A percentile compares a stretch with the other conserved stretches of the same genome.
These are phyloP conservation scores for Rhodotorula graminis DNA, from an alignment of 768 basidiomycete genomes.

Conservation along the genomic window DNA sequence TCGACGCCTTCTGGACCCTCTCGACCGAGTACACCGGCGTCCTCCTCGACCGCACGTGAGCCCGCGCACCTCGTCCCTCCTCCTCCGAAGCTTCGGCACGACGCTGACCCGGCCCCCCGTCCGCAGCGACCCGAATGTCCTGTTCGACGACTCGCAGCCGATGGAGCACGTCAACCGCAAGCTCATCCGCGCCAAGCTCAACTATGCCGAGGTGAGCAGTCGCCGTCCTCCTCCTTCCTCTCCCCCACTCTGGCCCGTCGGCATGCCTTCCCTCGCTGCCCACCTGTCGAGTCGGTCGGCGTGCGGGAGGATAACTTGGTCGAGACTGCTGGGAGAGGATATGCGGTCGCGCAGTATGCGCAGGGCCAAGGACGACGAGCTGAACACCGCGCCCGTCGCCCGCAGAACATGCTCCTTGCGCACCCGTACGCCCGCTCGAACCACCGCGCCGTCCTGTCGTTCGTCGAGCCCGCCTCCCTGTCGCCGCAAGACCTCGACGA, in stretches of 20 bases:
- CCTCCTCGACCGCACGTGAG: constrained; percentile 33
- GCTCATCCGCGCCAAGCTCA: constrained; percentile 25
- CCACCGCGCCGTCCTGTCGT: constrained; percentile 38
- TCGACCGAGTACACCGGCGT: constrained; percentile 34
- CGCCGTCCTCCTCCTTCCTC: not conserved
- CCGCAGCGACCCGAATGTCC: constrained; percentile 7
- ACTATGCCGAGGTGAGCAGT: constrained; percentile 31
- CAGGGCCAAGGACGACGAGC: not conserved
- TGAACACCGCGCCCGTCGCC: too few relatives aligned
- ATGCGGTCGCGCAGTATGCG: too few relatives aligned
- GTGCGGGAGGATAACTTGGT: too few relatives aligned
- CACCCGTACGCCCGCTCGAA: constrained; percentile 36
- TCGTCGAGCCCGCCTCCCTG: constrained; percentile 35
- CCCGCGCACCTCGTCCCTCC: not conserved
- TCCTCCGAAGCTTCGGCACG: too few relatives aligned
- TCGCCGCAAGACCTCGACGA: constrained; percentile 14
- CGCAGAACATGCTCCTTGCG: constrained; percentile 40
- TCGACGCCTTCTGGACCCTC: constrained; percentile 38
- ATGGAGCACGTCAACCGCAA: constrained; percentile 24
- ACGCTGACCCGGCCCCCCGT: too few relatives aligned
- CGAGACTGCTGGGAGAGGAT: too few relatives aligned
- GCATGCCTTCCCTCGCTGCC: not conserved
- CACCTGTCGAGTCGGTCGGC: too few relatives aligned
- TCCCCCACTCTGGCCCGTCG: not conserved
- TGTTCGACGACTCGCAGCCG: constrained; percentile 34